These are phyloP conservation scores for Fusarium nanum DNA, from an alignment of 2,329 filamentous ascomycete genomes.

Conservation along the genomic window DNA sequence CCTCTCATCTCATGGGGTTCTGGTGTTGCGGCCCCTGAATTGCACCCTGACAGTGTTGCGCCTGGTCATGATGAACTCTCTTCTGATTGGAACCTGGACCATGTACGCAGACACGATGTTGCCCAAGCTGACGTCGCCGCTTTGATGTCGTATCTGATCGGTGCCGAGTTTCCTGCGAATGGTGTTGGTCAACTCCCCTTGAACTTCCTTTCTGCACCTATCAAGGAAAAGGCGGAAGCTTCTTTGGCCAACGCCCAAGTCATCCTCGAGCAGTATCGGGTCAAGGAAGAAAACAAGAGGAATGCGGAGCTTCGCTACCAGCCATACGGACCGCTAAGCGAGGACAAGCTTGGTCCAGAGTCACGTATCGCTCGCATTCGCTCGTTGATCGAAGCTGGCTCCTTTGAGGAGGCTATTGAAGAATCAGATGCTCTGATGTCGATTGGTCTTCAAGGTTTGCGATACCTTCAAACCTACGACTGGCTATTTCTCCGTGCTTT, in stretches of 20 bases:
- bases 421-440: slow-evolving; percentile 82
- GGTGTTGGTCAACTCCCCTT: slow-evolving; percentile 94
- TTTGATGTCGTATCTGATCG: slow-evolving; percentile 92
- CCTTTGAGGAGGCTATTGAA: slow-evolving; percentile 81
- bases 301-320: slow-evolving; percentile 79
- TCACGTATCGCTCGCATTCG: slow-evolving; percentile 76
- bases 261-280: slow-evolving; percentile 94
- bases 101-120: slow-evolving; percentile 88
- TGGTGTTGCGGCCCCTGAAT: slow-evolving; percentile 81
- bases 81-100: slow-evolving; percentile 84
- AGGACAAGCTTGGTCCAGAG: slow-evolving; percentile 70
- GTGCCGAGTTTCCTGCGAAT: slow-evolving; percentile 92
- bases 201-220: slow-evolving; percentile 78
- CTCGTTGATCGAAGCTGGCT: slow-evolving; percentile 71
- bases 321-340: slow-evolving; percentile 78
- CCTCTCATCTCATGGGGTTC: slow-evolving; percentile 94
- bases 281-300: slow-evolving; percentile 90
- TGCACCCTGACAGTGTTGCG: slow-evolving; percentile 66
- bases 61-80: slow-evolving; percentile 93
- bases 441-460: slow-evolving; percentile 81
- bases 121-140: slow-evolving; percentile 93
- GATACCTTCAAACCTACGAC: slow-evolving; percentile 97
- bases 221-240: slow-evolving; percentile 83
- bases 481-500: slow-evolving; percentile 94
- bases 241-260: slow-evolving; percentile 85